These are phyloP conservation scores for Phytopythium helicoides DNA, from an alignment of 352 stramenopile species.

Conservation along the genomic window DNA sequence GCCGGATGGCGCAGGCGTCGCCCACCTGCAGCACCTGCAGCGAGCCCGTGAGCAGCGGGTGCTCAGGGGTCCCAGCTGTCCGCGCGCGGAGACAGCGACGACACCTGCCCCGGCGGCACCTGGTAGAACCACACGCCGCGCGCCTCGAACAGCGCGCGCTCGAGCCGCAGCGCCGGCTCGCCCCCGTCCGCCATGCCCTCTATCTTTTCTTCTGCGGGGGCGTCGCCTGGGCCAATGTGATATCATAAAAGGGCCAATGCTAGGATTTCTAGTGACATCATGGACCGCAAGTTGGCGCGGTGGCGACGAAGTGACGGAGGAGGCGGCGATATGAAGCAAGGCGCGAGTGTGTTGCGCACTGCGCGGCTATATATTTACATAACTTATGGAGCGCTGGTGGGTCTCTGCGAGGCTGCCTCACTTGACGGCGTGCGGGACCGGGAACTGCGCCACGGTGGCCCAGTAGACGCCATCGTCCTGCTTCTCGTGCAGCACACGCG, in stretches of 20 bases:
- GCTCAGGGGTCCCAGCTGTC: conserved; percentile 81
- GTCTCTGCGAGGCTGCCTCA: no score
- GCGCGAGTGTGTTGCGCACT: no score
- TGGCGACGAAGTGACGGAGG: no score
- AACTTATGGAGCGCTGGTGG: no score
- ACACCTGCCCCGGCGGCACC: conserved; percentile 63
- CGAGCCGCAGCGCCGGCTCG: conserved; percentile 35
- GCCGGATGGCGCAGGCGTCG: conserved; percentile 68
- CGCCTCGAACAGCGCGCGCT: conserved; percentile 77
- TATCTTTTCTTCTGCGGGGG: no score
- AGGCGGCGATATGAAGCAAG: no score
- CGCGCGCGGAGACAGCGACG: conserved; percentile 66
- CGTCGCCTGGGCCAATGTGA: no score
- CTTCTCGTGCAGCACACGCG: conserved; percentile 41
- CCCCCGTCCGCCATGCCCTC: conserved; percentile 11
- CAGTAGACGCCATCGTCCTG: conserved; percentile 55
- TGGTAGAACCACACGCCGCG: conserved; percentile 86
- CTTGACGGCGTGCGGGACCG: conserved; percentile 19
- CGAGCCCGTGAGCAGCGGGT: conserved; percentile 76
- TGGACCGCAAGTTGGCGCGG: no score
- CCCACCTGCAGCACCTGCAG: conserved; percentile 68
- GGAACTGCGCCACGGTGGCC: conserved; percentile 52
- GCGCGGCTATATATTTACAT: no score
- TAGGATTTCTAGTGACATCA: no score
- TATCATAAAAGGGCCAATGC: no score